Conservation (phyloP, 345 rosid genomes). For the Corchorus capsularis region DNA sequence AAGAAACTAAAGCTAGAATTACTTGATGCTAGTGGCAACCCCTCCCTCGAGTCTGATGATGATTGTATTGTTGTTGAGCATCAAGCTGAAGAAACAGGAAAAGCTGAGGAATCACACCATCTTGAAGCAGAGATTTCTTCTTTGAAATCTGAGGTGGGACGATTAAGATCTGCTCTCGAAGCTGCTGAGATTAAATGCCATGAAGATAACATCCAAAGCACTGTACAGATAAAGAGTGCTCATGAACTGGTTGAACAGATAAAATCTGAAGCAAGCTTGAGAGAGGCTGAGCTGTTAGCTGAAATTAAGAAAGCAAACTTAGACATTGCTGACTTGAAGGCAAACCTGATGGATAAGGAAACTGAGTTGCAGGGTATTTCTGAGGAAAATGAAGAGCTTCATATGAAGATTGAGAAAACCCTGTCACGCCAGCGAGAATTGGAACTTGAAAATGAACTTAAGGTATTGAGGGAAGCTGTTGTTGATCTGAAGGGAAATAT, state of each 20-base stretch:
- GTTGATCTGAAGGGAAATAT: constrained; percentile 61
- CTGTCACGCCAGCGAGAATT: constrained; percentile 31
- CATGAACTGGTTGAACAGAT: constrained; percentile 52
- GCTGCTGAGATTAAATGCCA: constrained; percentile 42
- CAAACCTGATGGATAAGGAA: constrained; percentile 86
- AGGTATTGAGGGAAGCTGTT: constrained; percentile 46
- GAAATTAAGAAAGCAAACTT: constrained; percentile 59
- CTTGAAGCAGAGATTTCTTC: constrained; percentile 51
- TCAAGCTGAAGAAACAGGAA: constrained; percentile 32
- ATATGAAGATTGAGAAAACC: constrained; percentile 48
- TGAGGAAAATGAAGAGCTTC: constrained; percentile 71
- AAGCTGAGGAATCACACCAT: constrained; percentile 39
- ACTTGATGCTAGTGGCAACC: constrained; percentile 13
- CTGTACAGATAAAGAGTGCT: constrained; percentile 47
- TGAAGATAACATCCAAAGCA: constrained; percentile 44
- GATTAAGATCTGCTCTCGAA: constrained; percentile 57
- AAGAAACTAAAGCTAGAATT: constrained; percentile 35
- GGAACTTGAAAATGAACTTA: constrained; percentile 49
- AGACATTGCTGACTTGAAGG: constrained; percentile 68
- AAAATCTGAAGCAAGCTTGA: constrained; percentile 38
- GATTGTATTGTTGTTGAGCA: constrained; percentile 29
- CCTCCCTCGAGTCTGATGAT: constrained; percentile 19
- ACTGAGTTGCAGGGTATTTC: constrained; percentile 69
- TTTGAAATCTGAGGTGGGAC: constrained; percentile 59
- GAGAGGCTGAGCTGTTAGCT: constrained; percentile 64